phyloP scores from a whole-genome alignment of 1,284 basidiomycete genomes.

The Lignosus rhinocerotis region DNA sequence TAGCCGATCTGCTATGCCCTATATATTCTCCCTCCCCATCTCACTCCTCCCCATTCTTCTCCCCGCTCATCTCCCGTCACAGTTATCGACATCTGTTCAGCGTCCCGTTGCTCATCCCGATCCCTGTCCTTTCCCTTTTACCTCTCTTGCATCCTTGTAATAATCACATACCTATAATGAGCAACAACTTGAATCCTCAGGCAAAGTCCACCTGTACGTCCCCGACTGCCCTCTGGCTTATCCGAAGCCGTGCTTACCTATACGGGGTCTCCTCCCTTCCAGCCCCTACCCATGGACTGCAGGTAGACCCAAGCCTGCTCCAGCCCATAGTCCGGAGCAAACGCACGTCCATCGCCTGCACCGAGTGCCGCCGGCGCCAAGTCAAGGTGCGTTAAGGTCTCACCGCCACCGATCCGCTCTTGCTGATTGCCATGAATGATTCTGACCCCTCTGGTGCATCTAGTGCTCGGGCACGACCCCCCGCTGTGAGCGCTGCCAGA shows the following conservation, averaged over 20 bases:
- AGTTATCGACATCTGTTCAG: background rate
- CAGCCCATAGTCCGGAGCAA: constrained; percentile 36
- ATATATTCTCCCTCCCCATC: constrained; percentile 14
- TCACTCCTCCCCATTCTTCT: constrained; percentile 8
- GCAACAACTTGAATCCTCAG: constrained; percentile 4
- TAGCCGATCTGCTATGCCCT: constrained; percentile 4
- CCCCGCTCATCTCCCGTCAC: constrained; percentile 5
- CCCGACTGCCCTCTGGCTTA: background rate
- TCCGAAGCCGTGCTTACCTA: background rate
- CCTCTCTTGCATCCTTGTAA: background rate
- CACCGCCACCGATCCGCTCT: constrained; percentile 10
- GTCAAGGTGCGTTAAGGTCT: constrained; percentile 44
- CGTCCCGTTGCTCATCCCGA: background rate
- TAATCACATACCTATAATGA: constrained; percentile 3
- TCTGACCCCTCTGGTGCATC: background rate
- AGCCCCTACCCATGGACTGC: background rate
- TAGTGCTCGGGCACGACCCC: constrained; percentile 34
- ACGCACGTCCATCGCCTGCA: constrained; percentile 52
- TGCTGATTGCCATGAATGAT: background rate
- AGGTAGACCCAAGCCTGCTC: constrained; percentile 25
- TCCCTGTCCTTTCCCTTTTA: background rate
- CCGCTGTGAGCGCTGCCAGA: constrained; percentile 35
- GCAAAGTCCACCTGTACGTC: constrained; percentile 7
- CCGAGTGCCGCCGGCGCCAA: constrained; percentile 51
- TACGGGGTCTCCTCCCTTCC: background rate